Evolutionary conservation across 768 basidiomycete species (phyloP), one percentile per base, ranked within the genome.

Genomic region (Pleurotus ostreatus): DNA sequence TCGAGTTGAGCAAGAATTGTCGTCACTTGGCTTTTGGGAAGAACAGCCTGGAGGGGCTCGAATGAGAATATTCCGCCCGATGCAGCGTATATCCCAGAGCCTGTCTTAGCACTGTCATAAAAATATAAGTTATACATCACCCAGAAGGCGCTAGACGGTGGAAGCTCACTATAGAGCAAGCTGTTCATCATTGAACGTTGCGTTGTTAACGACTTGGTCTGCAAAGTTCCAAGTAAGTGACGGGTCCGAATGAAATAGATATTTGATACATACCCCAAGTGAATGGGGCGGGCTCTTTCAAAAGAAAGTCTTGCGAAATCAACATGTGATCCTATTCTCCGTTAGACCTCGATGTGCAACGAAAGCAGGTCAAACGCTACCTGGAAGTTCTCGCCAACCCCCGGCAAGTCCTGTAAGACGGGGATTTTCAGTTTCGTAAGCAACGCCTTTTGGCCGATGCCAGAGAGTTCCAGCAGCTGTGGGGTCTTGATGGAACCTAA

Each of bases 401-500:
- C 74, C 30, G 74, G 71, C 13, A 78, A 64, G 56, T 77, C 65
- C 2, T 75, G 63, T 2, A 67, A n/a, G 2, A 62, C 61, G 20
- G 63, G 16, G 30, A 79, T 59, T 1, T 64, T 67, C 34, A 61
- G 56, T n/a, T 64, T 39, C 37, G 61, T 55, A 0, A 79, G 65
- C 5, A 71, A 47, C 1, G 55, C 54, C 43, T 58, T 55, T 18
- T 66, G 61, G 9, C 78, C 77, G 20, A 79, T 71, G 0, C 77
- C 77, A 6, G 76, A 83, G 5, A 84, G 73, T 61, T 85, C 81
- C 3, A 86, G 72, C 22, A 86, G 71, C 20, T 61, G 66, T 41
- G 63, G 64, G 16, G 61, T 60, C 46, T 64, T 62, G 51, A 64
- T 61, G 13, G 62, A 44, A 6, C 63, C 63, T 64, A 25, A 3